Conservation (phyloP, 2,329 filamentous ascomycete genomes). For the Penicillium sp. region DNA sequence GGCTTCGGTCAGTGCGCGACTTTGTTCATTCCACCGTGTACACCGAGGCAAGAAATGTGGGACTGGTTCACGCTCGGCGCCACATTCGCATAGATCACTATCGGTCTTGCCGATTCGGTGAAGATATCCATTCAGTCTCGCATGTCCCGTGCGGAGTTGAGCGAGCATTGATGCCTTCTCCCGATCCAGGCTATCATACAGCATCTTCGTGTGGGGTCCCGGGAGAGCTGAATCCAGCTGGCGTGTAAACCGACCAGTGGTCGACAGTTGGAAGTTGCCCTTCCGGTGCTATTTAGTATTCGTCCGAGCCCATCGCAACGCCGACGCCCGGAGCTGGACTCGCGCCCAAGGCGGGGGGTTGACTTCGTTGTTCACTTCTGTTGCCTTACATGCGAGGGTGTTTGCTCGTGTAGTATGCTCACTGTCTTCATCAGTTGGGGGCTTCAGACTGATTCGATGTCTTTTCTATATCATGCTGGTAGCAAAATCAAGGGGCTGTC, state of each 20-base stretch:
- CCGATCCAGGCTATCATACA: not conserved
- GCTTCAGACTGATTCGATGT: not conserved
- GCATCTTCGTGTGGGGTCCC: not conserved
- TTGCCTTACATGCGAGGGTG: not conserved
- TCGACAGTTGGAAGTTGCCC: not conserved
- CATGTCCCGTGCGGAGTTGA: not conserved
- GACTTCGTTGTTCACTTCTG: not conserved
- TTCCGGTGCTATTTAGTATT: not conserved
- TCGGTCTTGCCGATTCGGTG: not conserved
- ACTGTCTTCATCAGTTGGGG: not conserved
- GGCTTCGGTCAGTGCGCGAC: too few relatives aligned
- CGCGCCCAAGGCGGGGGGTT: not conserved
- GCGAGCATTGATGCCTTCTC: not conserved
- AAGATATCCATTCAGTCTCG: not conserved
- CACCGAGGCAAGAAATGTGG: not conserved
- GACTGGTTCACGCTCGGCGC: not conserved
- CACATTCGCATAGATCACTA: not conserved
- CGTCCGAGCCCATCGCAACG: not conserved
- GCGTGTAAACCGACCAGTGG: not conserved
- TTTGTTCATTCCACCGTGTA: too few relatives aligned
- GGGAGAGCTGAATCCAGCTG: not conserved
- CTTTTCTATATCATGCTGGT: too few relatives aligned
- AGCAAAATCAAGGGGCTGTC: too few relatives aligned
- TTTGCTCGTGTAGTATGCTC: not conserved
- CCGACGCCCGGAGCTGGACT: not conserved